Evolutionary conservation across 306 rosid genomes (phyloP), one percentile per base, ranked within the genome.

Genomic region (Gillenia trifoliata): DNA sequence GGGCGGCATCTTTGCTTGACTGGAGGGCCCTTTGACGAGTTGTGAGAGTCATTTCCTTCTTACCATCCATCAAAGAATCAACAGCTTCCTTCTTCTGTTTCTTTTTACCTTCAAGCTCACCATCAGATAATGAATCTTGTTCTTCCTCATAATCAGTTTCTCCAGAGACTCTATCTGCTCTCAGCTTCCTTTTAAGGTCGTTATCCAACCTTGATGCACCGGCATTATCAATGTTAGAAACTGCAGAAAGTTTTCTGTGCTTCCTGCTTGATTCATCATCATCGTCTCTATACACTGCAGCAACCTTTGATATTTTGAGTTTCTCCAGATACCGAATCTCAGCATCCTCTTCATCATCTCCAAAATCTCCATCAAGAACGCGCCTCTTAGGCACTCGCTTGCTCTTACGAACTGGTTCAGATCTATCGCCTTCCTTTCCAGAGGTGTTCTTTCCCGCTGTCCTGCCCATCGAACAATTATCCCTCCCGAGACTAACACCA

Each of bases 281-380:
- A 54, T 90, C 96, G 26, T 85, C 87, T 82, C 80, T 82, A 62
- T 85, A 85, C 3, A 83, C 91, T 25, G 87, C 81, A 66, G 84
- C 77, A 80, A 80, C 87, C 89, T 80, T 94, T 0, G 95, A 94
- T 13, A 86, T 86, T 80, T 87, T 90, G 33, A 94, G 88, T 87
- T 94, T 94, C 85, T 94, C 99, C 83, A 94, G 77, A 82, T 86
- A 94, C 68, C 93, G 88, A 45, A 94, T 91, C 87, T 94, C 98
- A 68, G 88, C 95, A 79, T 94, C 97, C 33, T 80, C 96, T 0
- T 88, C 90, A 0, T 86, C 91, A 0, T 84, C 96, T 40, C 88
- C 88, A 31, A 87, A 85, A 64, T 92, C 97, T 50, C 86, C 92
- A 59, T 85, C 89, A 78, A 83, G 88, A 11, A 86, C 79, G 57